Conservation (phyloP, 345 rosid species). For the Eucalyptus pauciflora region DNA sequence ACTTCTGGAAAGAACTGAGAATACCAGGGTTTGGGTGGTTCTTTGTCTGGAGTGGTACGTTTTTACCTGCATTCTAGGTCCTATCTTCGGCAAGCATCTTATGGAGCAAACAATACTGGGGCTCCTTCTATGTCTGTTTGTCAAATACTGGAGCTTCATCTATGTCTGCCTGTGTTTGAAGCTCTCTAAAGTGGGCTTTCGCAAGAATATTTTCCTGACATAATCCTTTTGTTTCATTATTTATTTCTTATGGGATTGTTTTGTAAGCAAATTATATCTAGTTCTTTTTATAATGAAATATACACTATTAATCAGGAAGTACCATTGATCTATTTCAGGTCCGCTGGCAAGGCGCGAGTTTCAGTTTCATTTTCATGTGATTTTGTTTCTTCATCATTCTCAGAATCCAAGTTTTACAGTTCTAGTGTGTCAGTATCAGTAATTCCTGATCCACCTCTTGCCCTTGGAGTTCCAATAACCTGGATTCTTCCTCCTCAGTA, state of each 20-base stretch:
- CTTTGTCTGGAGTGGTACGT: not conserved
- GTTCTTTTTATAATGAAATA: not conserved
- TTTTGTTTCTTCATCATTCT: conserved; percentile 48
- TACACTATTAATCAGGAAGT: not conserved
- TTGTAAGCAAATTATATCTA: not conserved
- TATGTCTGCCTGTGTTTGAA: not conserved
- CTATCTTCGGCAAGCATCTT: not conserved
- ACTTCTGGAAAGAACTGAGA: not conserved
- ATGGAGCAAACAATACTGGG: not conserved
- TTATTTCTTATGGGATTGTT: not conserved
- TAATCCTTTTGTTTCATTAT: not conserved
- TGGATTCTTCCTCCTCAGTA: conserved; percentile 91
- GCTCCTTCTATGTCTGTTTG: not conserved
- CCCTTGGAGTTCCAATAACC: conserved; percentile 76
- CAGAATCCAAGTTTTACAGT: conserved; percentile 52
- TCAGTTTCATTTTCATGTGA: conserved; percentile 75
- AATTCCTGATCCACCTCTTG: conserved; percentile 79
- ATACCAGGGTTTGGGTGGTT: not conserved
- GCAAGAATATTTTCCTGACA: not conserved
- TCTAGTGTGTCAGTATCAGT: conserved; percentile 51
- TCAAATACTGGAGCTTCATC: not conserved
- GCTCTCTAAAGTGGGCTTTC: not conserved
- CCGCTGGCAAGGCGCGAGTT: conserved; percentile 61
- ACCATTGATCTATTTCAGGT: conserved; percentile 35
- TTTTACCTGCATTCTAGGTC: not conserved